Evolutionary conservation across 2,329 filamentous ascomycete genomes (phyloP).

Genomic region (Fulvia fulva): DNA sequence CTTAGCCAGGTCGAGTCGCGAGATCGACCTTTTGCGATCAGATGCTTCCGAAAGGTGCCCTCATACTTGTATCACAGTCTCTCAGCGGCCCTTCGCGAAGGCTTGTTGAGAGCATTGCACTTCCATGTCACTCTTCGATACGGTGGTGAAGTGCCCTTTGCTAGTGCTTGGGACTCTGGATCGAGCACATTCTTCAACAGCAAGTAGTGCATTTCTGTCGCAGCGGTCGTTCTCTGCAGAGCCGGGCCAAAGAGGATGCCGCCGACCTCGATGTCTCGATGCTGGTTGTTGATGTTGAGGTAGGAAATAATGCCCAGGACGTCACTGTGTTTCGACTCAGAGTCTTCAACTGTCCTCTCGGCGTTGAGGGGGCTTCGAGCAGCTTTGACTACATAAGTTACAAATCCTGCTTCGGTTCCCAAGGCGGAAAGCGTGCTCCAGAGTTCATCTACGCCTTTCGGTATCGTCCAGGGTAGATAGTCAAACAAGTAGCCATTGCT

Average conservation of each 20-base stretch:
- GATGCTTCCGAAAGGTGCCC: conserved; percentile 59
- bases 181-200: conserved; percentile 54
- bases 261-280: conserved; percentile 57
- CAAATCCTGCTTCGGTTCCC: conserved; percentile 5
- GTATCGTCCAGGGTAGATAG: conserved; percentile 37
- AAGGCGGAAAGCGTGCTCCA: conserved; percentile 14
- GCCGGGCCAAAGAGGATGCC: conserved; percentile 49
- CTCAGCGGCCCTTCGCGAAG: conserved; percentile 52
- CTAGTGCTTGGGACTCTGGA: conserved; percentile 20
- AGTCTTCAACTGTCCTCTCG: no score
- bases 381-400: conserved; percentile 46
- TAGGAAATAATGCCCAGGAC: conserved; percentile 41
- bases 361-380: conserved; percentile 22
- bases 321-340: conserved; percentile 27
- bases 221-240: conserved; percentile 52
- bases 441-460: conserved; percentile 27
- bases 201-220: conserved; percentile 58
- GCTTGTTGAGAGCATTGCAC: conserved; percentile 54
- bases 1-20: conserved; percentile 61
- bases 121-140: conserved; percentile 63
- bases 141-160: conserved; percentile 35
- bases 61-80: conserved; percentile 58
- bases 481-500: conserved; percentile 35
- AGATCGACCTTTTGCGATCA: conserved; percentile 54
- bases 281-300: conserved; percentile 46